Conservation (phyloP, 768 basidiomycete genomes). For the Albatrellus ellisii region DNA sequence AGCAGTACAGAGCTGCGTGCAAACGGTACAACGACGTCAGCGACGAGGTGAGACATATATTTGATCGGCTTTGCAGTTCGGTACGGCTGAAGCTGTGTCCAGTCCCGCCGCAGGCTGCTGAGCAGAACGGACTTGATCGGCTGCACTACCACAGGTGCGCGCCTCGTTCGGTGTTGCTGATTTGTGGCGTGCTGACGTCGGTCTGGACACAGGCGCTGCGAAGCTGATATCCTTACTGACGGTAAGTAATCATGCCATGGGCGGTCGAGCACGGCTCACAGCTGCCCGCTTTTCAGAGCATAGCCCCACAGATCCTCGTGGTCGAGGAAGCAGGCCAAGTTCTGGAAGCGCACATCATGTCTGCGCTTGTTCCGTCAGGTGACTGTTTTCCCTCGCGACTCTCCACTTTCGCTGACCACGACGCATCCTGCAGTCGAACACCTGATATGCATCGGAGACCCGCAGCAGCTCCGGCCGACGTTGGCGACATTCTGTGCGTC, state of each 20-base stretch:
- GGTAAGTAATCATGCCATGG: conserved; percentile 24
- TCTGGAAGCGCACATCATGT: conserved; percentile 63
- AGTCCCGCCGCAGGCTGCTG: conserved; percentile 48
- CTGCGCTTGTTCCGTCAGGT: conserved; percentile 38
- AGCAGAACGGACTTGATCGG: conserved; percentile 48
- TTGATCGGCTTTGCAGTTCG: neutral
- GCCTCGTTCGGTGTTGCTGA: neutral
- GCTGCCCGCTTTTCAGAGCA: conserved; percentile 30
- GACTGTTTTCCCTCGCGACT: too few relatives aligned
- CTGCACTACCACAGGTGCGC: conserved; percentile 61
- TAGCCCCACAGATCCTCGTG: conserved; percentile 47
- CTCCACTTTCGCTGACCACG: neutral
- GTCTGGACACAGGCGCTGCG: conserved; percentile 39
- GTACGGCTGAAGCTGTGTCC: neutral
- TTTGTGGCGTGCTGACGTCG: neutral
- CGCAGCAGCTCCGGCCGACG: conserved; percentile 59
- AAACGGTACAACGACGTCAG: conserved; percentile 26
- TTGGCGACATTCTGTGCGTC: conserved; percentile 46
- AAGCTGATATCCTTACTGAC: conserved; percentile 45
- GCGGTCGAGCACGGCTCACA: too few relatives aligned
- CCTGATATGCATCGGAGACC: conserved; percentile 72
- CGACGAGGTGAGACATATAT: conserved; percentile 38
- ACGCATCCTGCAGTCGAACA: conserved; percentile 37
- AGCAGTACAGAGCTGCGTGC: conserved; percentile 28
- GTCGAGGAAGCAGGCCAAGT: conserved; percentile 81